Percentiles rank a stretch among this genome's conserved stretches.
Conservation (phyloP, 495 filamentous ascomycete species). For the Cercophora sp. region DNA sequence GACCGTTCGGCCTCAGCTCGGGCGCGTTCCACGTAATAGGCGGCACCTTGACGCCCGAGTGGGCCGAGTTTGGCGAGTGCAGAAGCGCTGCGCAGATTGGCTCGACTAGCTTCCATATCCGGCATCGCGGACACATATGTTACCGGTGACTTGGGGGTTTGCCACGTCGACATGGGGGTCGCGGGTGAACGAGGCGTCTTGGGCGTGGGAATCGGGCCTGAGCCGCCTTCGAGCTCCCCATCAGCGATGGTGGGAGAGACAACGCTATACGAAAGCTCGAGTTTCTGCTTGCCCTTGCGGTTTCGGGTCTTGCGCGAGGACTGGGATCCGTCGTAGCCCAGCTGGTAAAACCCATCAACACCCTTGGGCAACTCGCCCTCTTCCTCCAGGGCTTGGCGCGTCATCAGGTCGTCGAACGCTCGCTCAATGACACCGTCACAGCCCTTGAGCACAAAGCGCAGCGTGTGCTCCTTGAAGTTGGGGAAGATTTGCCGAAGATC, state of each 20-base stretch:
- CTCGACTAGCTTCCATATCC: slow-evolving; percentile 1
- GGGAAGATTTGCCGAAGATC: slow-evolving; percentile 68
- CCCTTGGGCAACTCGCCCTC: slow-evolving; percentile 59
- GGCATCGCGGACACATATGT: slow-evolving; percentile 17
- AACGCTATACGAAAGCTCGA: slow-evolving; percentile 21
- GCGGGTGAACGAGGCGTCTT: neutral
- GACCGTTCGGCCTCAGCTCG: slow-evolving; percentile 23
- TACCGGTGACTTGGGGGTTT: neutral
- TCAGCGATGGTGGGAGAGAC: slow-evolving; percentile 18
- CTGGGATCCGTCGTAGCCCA: too few relatives aligned
- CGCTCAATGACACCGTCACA: slow-evolving; percentile 57
- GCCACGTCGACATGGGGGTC: too few relatives aligned
- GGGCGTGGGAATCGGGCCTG: slow-evolving; percentile 15
- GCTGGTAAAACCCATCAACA: slow-evolving; percentile 70
- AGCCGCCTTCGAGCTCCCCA: slow-evolving; percentile 24
- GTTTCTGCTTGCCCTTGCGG: slow-evolving; percentile 14
- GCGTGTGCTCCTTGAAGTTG: slow-evolving; percentile 55
- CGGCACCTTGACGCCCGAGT: slow-evolving; percentile 35
- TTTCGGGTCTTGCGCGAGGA: too few relatives aligned
- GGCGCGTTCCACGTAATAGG: slow-evolving; percentile 34
- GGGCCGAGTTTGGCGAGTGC: slow-evolving; percentile 36
- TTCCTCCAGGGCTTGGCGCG: slow-evolving; percentile 66
- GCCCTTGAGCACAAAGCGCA: slow-evolving; percentile 62
- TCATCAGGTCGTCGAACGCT: slow-evolving; percentile 79
- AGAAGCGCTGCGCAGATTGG: slow-evolving; percentile 22